A percentile compares a stretch with the other conserved stretches of the same genome.
These are phyloP conservation scores for Spergularia marina DNA, from an alignment of 148 eudicot species.

Conservation along the genomic window DNA sequence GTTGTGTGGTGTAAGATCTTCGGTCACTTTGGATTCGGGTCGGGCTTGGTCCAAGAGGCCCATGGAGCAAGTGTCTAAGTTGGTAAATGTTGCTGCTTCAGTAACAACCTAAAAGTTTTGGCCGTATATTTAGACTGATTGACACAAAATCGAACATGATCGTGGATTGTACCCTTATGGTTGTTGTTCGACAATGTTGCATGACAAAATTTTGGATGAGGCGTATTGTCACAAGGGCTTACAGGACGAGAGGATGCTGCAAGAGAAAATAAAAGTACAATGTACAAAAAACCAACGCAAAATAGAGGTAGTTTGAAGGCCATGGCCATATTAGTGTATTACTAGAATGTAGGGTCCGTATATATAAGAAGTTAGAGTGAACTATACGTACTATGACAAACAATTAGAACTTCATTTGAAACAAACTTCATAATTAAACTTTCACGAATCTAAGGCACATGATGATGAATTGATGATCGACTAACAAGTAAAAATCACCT, in stretches of 20 bases:
- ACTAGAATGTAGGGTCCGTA: neutral
- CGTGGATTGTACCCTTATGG: constrained; percentile 1
- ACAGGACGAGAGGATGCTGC: constrained; percentile 4
- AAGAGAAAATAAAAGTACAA: constrained; percentile 9
- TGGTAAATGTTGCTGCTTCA: constrained; percentile 32
- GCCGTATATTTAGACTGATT: constrained; percentile 17
- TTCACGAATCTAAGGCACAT: neutral
- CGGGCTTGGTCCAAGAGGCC: constrained; percentile 22
- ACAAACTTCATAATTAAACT: neutral
- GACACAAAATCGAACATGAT: constrained; percentile 24
- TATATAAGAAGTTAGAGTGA: neutral
- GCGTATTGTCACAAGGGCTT: constrained; percentile 25
- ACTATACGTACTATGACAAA: neutral
- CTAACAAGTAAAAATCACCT: neutral
- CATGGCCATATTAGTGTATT: neutral
- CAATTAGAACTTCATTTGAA: neutral
- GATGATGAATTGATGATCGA: neutral
- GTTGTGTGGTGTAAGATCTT: constrained; percentile 11
- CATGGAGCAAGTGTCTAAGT: constrained; percentile 36
- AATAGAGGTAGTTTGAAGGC: neutral
- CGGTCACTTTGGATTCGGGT: neutral
- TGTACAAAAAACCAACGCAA: neutral
- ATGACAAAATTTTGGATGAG: constrained; percentile 27
- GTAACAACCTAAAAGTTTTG: constrained; percentile 1
- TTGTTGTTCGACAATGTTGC: constrained; percentile 6